Conservation (phyloP, 2,329 filamentous ascomycete species). For the Aspergillus alliaceus region DNA sequence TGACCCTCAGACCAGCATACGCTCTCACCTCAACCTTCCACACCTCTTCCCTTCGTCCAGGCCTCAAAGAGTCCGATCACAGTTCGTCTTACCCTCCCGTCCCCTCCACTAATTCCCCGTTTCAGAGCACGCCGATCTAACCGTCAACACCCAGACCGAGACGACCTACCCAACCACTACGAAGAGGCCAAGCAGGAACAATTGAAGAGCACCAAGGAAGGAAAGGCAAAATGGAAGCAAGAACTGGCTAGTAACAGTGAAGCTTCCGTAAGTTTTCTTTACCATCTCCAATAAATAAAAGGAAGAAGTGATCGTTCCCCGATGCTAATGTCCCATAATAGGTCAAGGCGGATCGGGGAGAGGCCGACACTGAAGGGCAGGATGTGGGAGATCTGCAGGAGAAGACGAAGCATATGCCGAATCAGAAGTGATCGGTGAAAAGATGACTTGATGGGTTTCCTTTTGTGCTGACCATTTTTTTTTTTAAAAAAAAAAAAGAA, state of each 20-base stretch:
- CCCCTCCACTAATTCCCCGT: background rate
- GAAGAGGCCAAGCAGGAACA: conserved; percentile 64
- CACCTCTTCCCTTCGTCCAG: conserved; percentile 24
- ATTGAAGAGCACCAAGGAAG: conserved; percentile 52
- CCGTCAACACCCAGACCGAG: conserved; percentile 34
- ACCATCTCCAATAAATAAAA: too few species aligned
- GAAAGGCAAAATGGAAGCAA: conserved; percentile 73
- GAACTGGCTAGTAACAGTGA: conserved; percentile 78
- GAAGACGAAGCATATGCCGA: conserved; percentile 53
- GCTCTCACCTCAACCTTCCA: conserved; percentile 24
- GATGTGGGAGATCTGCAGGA: conserved; percentile 56
- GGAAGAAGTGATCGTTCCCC: too few species aligned
- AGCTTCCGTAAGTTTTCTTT: conserved; percentile 60
- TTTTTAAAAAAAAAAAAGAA: too few species aligned
- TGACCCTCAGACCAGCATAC: conserved; percentile 20
- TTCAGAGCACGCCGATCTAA: background rate
- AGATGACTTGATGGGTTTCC: too few species aligned
- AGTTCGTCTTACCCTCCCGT: conserved; percentile 25
- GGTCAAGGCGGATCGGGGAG: conserved; percentile 62
- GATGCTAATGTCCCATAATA: conserved; percentile 13
- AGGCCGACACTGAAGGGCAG: conserved; percentile 40
- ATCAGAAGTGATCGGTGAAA: conserved; percentile 21
- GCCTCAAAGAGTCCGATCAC: conserved; percentile 37
- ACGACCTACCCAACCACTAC: conserved; percentile 45
- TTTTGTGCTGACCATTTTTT: conserved; percentile 4